phyloP scores from a whole-genome alignment of 2,329 filamentous ascomycete genomes.

The Trichoderma sp. region DNA sequence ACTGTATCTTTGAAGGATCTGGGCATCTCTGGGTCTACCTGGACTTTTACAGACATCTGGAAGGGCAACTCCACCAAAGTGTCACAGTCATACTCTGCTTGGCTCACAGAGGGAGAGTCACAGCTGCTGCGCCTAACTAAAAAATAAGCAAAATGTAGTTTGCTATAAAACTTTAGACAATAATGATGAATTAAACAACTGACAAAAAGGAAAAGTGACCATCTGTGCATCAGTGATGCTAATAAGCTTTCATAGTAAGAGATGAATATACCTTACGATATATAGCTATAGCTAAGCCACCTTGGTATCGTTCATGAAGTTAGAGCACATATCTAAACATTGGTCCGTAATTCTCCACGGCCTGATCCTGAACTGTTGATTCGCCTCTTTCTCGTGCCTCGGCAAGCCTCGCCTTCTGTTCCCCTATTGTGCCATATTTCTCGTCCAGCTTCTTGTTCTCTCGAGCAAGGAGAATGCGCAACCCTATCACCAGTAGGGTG shows the following conservation, averaged over 20 bases:
- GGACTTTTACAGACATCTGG: not conserved
- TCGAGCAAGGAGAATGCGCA: not conserved
- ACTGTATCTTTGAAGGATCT: constrained; percentile 17
- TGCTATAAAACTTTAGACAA: not conserved
- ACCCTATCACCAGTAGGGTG: not conserved
- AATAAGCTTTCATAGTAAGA: not conserved
- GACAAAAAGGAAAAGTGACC: not conserved
- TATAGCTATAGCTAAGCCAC: not conserved
- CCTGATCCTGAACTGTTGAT: constrained; percentile 14
- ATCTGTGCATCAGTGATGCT: not conserved
- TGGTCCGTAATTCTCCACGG: constrained; percentile 33
- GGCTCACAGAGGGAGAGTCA: not conserved
- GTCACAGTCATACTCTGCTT: not conserved
- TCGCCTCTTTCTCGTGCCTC: constrained; percentile 10
- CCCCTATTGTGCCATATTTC: constrained; percentile 7
- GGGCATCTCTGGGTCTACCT: not conserved
- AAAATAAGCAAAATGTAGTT: not conserved
- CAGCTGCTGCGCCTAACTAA: not conserved
- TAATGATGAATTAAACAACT: not conserved
- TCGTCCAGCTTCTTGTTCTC: not conserved
- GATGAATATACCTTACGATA: not conserved
- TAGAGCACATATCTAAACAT: constrained; percentile 34
- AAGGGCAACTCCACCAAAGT: not conserved
- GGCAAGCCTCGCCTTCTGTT: constrained; percentile 14
- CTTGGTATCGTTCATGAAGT: not conserved